phyloP scores from a whole-genome alignment of 2,329 filamentous ascomycete species.

The Fusarium brachygibbosum region DNA sequence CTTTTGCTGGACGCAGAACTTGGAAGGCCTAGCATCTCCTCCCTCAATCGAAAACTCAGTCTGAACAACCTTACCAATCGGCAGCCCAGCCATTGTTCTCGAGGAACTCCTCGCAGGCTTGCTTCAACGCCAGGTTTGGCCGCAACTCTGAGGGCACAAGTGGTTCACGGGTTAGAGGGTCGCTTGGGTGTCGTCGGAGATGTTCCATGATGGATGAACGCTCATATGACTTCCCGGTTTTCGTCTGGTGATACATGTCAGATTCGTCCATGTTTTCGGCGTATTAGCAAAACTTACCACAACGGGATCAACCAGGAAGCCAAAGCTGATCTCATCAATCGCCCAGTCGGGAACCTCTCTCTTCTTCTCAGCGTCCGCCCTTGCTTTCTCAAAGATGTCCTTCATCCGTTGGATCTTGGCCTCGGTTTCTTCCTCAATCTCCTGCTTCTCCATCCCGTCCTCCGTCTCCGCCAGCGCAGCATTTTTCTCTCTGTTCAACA shows the following conservation, averaged over 20 bases:
- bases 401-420: conserved; percentile 61
- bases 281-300: conserved; percentile 58
- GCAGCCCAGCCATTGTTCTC: conserved; percentile 91
- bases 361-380: conserved; percentile 59
- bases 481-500: conserved; percentile 64
- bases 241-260: conserved; percentile 66
- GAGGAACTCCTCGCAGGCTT: conserved; percentile 88
- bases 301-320: conserved; percentile 79
- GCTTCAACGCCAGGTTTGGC: conserved; percentile 83
- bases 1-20: too few species aligned
- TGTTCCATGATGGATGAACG: conserved; percentile 88
- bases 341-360: conserved; percentile 80
- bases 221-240: conserved; percentile 92
- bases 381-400: conserved; percentile 66
- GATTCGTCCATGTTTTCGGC: background rate
- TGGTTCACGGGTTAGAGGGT: conserved; percentile 86
- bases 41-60: background rate
- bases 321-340: conserved; percentile 81
- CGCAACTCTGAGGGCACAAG: conserved; percentile 77
- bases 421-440: conserved; percentile 63
- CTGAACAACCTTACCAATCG: conserved; percentile 74
- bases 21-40: background rate
- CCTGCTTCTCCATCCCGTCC: conserved; percentile 62
- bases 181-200: conserved; percentile 78
- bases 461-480: conserved; percentile 57